Evolutionary conservation across 2,329 filamentous ascomycete genomes (phyloP).

Genomic region (Colletotrichum somersetense): DNA sequence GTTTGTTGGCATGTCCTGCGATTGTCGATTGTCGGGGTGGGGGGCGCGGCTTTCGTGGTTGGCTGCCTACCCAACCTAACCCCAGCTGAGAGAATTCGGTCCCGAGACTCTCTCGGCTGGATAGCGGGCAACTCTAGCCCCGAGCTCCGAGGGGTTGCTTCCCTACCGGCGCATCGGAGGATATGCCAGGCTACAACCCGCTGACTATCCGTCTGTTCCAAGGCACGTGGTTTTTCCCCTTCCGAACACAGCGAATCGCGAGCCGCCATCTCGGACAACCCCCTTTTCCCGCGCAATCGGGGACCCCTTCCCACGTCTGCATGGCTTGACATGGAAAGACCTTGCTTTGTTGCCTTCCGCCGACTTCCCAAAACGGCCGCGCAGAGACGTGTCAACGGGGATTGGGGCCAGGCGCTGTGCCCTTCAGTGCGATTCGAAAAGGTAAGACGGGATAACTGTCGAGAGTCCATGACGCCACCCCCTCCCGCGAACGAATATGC

Average conservation of each 20-base stretch:
- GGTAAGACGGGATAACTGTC: neutral
- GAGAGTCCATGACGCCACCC: neutral
- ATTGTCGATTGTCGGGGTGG: too few species aligned
- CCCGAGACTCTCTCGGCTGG: neutral
- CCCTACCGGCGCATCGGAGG: neutral
- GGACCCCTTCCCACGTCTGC: neutral
- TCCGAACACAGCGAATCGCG: conserved; percentile 8
- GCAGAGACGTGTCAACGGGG: neutral
- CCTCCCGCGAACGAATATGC: neutral
- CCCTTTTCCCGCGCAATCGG: neutral
- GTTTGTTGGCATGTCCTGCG: neutral
- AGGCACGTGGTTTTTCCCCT: neutral
- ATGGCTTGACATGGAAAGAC: too few species aligned
- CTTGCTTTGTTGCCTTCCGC: neutral
- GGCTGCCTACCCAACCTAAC: too few species aligned
- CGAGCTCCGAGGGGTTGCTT: neutral
- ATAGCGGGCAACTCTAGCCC: neutral
- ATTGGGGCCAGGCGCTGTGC: neutral
- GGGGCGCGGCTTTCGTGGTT: neutral
- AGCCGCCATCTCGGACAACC: neutral
- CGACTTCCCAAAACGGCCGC: neutral
- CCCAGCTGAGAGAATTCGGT: neutral
- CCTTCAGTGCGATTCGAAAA: neutral
- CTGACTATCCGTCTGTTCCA: neutral
- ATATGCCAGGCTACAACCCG: neutral